Conservation (phyloP, 805 yeast genomes). For the Candida dendrica region DNA sequence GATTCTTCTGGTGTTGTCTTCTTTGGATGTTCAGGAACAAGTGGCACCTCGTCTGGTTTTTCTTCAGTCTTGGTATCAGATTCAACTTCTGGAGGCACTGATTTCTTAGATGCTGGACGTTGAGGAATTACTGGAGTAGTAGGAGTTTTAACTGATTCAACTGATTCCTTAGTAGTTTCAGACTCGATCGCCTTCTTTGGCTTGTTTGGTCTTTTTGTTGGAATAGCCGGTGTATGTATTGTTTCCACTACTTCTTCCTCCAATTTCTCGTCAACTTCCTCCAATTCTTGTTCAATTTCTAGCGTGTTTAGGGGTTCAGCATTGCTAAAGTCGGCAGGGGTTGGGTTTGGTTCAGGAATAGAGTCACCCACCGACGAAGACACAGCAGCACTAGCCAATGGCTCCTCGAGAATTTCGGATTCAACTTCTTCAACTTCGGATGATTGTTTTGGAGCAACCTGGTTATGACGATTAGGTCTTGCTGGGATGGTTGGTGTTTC, state of each 20-base stretch:
- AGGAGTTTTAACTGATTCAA: too few species aligned
- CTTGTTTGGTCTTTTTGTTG: too few species aligned
- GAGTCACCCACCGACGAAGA: not conserved
- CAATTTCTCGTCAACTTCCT: too few species aligned
- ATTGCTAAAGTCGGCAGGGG: too few species aligned
- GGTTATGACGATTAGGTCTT: not conserved
- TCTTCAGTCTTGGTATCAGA: not conserved
- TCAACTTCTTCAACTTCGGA: not conserved
- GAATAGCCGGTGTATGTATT: too few species aligned
- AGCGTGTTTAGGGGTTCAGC: too few species aligned
- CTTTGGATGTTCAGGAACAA: conserved; percentile 7
- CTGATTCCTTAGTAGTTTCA: not conserved
- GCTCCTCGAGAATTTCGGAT: not conserved
- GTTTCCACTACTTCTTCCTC: too few species aligned
- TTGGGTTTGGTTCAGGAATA: not conserved
- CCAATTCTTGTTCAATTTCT: too few species aligned
- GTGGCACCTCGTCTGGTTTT: conserved; percentile 2
- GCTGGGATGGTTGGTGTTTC: not conserved
- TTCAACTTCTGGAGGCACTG: too few species aligned
- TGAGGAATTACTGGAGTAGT: not conserved
- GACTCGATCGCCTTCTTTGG: not conserved
- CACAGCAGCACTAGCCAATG: not conserved
- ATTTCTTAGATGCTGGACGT: not conserved
- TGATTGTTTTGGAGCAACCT: not conserved
- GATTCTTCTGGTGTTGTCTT: not conserved